A percentile compares a stretch with the other conserved stretches of the same genome.
Conservation (phyloP, 1,139 yeast genomes). For the Zygoascus meyerae region DNA sequence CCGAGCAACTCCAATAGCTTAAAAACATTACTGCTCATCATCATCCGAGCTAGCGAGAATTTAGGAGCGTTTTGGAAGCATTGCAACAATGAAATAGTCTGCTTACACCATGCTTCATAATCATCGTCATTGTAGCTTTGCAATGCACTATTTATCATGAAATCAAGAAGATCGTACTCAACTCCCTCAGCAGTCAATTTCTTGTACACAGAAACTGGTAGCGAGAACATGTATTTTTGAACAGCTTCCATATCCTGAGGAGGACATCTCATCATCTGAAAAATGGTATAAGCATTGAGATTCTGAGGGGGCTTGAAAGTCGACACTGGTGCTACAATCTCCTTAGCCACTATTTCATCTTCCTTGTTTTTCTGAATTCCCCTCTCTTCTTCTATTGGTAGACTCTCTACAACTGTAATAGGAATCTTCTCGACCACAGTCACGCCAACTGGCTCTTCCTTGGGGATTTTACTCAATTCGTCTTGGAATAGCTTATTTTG, state of each 20-base stretch:
- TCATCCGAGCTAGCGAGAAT: slow-evolving; percentile 17
- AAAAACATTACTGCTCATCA: slow-evolving; percentile 8
- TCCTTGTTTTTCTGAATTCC: slow-evolving; percentile 1
- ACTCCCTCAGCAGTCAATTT: slow-evolving; percentile 43
- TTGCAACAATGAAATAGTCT: slow-evolving; percentile 13
- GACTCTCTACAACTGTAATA: slow-evolving; percentile 13
- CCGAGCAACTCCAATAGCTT: slow-evolving; percentile 1
- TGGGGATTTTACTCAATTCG: slow-evolving; percentile 11
- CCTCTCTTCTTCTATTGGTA: slow-evolving; percentile 12
- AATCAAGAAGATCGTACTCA: slow-evolving; percentile 51
- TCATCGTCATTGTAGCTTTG: not conserved
- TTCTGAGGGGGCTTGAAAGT: slow-evolving; percentile 14
- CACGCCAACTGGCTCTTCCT: not conserved
- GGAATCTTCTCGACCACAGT: slow-evolving; percentile 9
- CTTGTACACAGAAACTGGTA: slow-evolving; percentile 22
- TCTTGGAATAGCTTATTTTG: slow-evolving; percentile 33
- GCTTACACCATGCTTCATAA: slow-evolving; percentile 7
- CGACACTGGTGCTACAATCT: not conserved
- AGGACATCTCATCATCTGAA: slow-evolving; percentile 22
- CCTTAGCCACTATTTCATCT: not conserved
- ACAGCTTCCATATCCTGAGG: slow-evolving; percentile 30
- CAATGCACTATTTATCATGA: slow-evolving; percentile 42
- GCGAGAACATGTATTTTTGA: slow-evolving; percentile 39
- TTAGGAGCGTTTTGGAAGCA: slow-evolving; percentile 14
- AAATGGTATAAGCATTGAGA: slow-evolving; percentile 22